phyloP scores from a whole-genome alignment of 1,284 basidiomycete genomes.

The Ustilago nuda region DNA sequence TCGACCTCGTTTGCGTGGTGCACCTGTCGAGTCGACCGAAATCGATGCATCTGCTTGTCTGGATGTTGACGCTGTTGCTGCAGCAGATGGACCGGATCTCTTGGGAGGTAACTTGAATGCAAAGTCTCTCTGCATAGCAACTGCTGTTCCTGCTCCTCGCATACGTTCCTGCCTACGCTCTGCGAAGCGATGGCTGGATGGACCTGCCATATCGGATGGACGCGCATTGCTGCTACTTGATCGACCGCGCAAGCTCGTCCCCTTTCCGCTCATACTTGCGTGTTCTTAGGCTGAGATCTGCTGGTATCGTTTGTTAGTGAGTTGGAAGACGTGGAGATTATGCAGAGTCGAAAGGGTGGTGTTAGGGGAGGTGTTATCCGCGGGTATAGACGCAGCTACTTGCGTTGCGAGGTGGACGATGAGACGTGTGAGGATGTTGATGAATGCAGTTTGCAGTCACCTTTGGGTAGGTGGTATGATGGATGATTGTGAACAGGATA shows the following conservation, averaged over 20 bases:
- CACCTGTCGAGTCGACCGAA: conserved; percentile 16
- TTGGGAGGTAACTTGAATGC: conserved; percentile 44
- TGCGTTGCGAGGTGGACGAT: background rate
- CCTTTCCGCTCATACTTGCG: conserved; percentile 25
- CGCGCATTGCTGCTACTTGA: conserved; percentile 20
- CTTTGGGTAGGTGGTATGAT: background rate
- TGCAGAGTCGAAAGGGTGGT: background rate
- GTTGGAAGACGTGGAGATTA: background rate
- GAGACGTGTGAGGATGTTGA: background rate
- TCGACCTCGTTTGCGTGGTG: conserved; percentile 19
- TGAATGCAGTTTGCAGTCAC: conserved; percentile 1
- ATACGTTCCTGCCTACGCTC: conserved; percentile 51
- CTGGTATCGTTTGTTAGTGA: background rate
- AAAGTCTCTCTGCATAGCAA: conserved; percentile 51
- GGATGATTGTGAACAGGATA: background rate
- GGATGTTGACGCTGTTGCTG: conserved; percentile 10
- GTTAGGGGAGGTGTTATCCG: no score
- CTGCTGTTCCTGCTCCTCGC: conserved; percentile 50
- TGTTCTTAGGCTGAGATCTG: background rate
- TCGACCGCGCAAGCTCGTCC: conserved; percentile 18
- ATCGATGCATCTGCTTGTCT: conserved; percentile 17
- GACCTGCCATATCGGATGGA: conserved; percentile 14
- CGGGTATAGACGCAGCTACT: background rate
- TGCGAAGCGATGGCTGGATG: conserved; percentile 43
- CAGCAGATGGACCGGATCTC: conserved; percentile 1